Percentiles rank a stretch among this genome's conserved stretches.
Evolutionary conservation across 2,329 filamentous ascomycete species (phyloP).

Genomic region (Paracoccidioides brasiliensis): DNA sequence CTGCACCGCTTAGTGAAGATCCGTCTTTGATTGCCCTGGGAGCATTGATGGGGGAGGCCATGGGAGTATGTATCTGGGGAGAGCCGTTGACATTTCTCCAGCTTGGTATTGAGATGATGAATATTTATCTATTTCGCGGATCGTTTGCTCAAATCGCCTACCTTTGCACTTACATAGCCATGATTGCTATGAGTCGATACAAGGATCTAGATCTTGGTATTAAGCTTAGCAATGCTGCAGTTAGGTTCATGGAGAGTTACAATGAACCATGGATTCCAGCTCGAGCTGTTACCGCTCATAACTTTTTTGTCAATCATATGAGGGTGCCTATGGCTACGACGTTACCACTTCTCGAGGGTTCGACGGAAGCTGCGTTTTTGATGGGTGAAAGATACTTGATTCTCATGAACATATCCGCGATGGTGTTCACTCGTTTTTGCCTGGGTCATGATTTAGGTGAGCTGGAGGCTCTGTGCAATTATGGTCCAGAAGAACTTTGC

Average conservation of each 20-base stretch:
- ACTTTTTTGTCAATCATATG: slow-evolving; percentile 51
- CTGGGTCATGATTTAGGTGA: slow-evolving; percentile 46
- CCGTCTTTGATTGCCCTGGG: slow-evolving; percentile 34
- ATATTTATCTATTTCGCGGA: slow-evolving; percentile 41
- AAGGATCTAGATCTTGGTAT: slow-evolving; percentile 43
- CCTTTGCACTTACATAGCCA: slow-evolving; percentile 45
- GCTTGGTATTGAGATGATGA: slow-evolving; percentile 44
- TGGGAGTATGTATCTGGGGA: slow-evolving; percentile 48
- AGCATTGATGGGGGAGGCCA: slow-evolving; percentile 44
- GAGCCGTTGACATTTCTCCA: slow-evolving; percentile 48
- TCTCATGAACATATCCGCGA: slow-evolving; percentile 46
- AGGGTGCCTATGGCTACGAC: slow-evolving; percentile 39
- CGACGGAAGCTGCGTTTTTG: slow-evolving; percentile 43
- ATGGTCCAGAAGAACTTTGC: slow-evolving; percentile 43
- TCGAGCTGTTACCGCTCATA: slow-evolving; percentile 43
- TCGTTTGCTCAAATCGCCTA: slow-evolving; percentile 46
- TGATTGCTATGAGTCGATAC: slow-evolving; percentile 44
- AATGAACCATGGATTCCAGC: slow-evolving; percentile 42
- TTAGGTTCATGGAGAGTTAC: slow-evolving; percentile 40
- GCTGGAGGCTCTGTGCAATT: slow-evolving; percentile 44
- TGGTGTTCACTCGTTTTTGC: slow-evolving; percentile 44
- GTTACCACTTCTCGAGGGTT: slow-evolving; percentile 40
- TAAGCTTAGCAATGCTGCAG: slow-evolving; percentile 41
- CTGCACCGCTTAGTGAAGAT: slow-evolving; percentile 31
- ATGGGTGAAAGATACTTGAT: slow-evolving; percentile 47